These are phyloP conservation scores for Aspergillus pseudoviridinutans DNA, from an alignment of 2,329 filamentous ascomycete species.

Conservation along the genomic window DNA sequence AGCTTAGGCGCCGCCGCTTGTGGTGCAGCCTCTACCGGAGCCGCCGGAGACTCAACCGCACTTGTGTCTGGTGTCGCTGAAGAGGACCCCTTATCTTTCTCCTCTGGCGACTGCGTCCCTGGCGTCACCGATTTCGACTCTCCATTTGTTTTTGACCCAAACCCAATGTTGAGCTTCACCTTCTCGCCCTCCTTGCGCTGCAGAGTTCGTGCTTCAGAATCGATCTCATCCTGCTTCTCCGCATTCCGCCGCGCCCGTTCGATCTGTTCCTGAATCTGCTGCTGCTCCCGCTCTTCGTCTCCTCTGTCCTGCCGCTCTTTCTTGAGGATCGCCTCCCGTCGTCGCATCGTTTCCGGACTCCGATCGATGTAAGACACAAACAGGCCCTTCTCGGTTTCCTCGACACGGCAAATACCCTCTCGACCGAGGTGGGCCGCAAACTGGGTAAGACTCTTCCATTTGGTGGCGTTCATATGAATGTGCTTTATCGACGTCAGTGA, in stretches of 20 bases:
- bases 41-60: constrained; percentile 13
- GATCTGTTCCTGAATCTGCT: constrained; percentile 79
- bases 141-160: constrained; percentile 21
- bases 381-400: constrained; percentile 80
- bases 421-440: constrained; percentile 82
- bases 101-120: constrained; percentile 19
- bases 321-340: constrained; percentile 74
- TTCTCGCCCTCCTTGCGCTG: constrained; percentile 68
- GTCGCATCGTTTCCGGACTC: constrained; percentile 74
- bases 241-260: constrained; percentile 64
- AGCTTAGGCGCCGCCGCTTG: constrained; percentile 36
- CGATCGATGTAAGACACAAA: constrained; percentile 90
- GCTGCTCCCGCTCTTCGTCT: constrained; percentile 84
- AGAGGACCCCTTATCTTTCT: constrained; percentile 13
- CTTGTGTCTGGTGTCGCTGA: constrained; percentile 13
- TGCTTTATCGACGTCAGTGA: constrained; percentile 45
- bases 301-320: constrained; percentile 86
- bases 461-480: constrained; percentile 89
- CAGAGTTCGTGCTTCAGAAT: constrained; percentile 38
- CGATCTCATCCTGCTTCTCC: constrained; percentile 43
- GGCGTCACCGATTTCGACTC: constrained; percentile 22
- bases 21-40: constrained; percentile 14
- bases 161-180: constrained; percentile 66
- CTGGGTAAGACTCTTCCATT: constrained; percentile 82
- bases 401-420: constrained; percentile 83